These are phyloP conservation scores for Lyophyllum semitale DNA, from an alignment of 768 basidiomycete species.

Conservation along the genomic window DNA sequence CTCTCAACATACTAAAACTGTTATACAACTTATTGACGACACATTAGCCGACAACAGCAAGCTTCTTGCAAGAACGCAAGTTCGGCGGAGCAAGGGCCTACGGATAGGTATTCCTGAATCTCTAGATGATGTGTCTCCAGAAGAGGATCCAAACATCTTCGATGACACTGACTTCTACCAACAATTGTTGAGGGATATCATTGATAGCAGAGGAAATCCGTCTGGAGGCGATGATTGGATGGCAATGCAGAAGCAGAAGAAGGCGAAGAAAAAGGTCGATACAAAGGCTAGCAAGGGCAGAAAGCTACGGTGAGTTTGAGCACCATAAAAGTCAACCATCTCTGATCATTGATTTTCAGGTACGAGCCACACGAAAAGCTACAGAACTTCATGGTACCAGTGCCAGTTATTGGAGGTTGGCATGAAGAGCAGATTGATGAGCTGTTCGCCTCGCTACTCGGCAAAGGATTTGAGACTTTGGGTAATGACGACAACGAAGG, in stretches of 20 bases:
- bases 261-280: slow-evolving; percentile 87
- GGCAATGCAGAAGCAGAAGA: slow-evolving; percentile 64
- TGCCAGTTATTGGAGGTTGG: slow-evolving; percentile 71
- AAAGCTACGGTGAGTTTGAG: slow-evolving; percentile 71
- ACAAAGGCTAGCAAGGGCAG: slow-evolving; percentile 95
- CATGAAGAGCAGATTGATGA: slow-evolving; percentile 97
- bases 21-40: slow-evolving; percentile 79
- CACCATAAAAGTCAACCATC: not conserved
- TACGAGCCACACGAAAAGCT: slow-evolving; percentile 96
- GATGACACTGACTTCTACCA: slow-evolving; percentile 96
- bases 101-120: slow-evolving; percentile 40
- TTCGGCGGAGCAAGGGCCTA: slow-evolving; percentile 48
- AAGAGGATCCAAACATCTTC: slow-evolving; percentile 55
- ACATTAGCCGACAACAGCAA: slow-evolving; percentile 59
- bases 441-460: slow-evolving; percentile 85
- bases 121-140: slow-evolving; percentile 33
- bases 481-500: slow-evolving; percentile 24
- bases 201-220: slow-evolving; percentile 62
- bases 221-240: slow-evolving; percentile 62
- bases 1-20: slow-evolving; percentile 59
- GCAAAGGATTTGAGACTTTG: slow-evolving; percentile 60
- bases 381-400: slow-evolving; percentile 96
- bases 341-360: slow-evolving; percentile 34
- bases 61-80: slow-evolving; percentile 63
- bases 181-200: slow-evolving; percentile 87